Evolutionary conservation across 2,329 filamentous ascomycete species (phyloP).

Genomic region (Fusarium nelsonii): DNA sequence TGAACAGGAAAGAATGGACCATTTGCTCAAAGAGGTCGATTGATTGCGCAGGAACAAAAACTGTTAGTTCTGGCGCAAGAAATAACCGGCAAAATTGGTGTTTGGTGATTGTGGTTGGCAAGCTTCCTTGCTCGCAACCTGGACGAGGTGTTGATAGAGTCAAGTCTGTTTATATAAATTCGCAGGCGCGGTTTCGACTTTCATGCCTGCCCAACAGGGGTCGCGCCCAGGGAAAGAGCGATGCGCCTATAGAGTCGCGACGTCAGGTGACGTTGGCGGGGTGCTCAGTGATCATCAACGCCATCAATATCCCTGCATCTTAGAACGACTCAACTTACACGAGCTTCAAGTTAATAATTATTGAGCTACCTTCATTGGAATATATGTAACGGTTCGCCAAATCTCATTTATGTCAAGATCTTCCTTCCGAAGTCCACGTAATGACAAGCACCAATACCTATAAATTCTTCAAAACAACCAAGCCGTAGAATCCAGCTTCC

Average conservation of each 20-base stretch:
- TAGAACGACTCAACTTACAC: constrained; percentile 20
- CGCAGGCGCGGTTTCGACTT: constrained; percentile 10
- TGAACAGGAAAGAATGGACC: constrained; percentile 8
- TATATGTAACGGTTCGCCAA: background rate
- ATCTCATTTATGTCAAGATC: accelerated
- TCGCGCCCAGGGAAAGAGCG: constrained; percentile 24
- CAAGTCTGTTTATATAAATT: constrained; percentile 15
- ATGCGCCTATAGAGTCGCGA: constrained; percentile 44
- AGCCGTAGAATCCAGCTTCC: too few species aligned
- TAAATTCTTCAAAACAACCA: background rate
- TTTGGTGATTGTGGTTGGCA: background rate
- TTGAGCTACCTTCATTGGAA: background rate
- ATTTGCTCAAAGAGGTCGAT: constrained; percentile 22
- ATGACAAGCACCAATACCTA: too few species aligned
- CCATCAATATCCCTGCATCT: constrained; percentile 1
- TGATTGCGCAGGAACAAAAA: constrained; percentile 1
- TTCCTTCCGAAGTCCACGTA: background rate
- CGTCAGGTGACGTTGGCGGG: constrained; percentile 47
- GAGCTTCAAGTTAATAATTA: background rate
- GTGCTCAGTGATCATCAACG: constrained; percentile 16
- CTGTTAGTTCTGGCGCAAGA: background rate
- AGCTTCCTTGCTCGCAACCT: constrained; percentile 12
- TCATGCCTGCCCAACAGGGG: constrained; percentile 11
- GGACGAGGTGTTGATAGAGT: constrained; percentile 13
- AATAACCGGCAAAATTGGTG: background rate